A percentile compares a stretch with the other conserved stretches of the same genome.
phyloP scores from a whole-genome alignment of 2,329 filamentous ascomycete species.

The Cadophora sp. region DNA sequence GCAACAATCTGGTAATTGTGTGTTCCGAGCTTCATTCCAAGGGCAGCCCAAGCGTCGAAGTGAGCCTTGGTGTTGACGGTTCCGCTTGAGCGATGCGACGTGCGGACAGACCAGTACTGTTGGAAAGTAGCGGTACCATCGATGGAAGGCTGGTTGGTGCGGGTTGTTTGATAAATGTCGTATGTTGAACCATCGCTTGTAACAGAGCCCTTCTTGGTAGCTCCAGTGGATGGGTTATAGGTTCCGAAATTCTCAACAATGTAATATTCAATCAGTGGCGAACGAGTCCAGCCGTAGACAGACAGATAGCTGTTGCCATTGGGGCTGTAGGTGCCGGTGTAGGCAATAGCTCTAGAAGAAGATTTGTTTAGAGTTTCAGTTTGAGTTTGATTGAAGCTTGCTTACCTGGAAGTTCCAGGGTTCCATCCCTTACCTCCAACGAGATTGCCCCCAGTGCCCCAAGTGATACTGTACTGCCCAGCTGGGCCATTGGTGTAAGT shows the following conservation, averaged over 20 bases:
- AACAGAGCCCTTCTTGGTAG: constrained; percentile 57
- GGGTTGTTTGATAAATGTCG: constrained; percentile 50
- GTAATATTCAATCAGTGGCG: constrained; percentile 50
- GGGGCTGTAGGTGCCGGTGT: constrained; percentile 50
- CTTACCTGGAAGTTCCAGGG: constrained; percentile 43
- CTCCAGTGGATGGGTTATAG: constrained; percentile 53
- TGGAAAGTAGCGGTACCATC: constrained; percentile 57
- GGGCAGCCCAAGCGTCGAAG: constrained; percentile 58
- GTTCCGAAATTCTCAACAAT: constrained; percentile 57
- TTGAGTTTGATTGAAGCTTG: not conserved
- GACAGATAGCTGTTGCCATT: constrained; percentile 57
- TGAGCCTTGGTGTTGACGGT: constrained; percentile 57
- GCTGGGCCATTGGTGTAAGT: constrained; percentile 59
- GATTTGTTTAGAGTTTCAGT: not conserved
- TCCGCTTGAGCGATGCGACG: constrained; percentile 56
- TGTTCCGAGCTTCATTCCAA: constrained; percentile 56
- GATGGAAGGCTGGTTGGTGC: constrained; percentile 51
- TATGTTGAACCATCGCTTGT: constrained; percentile 59
- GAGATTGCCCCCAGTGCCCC: constrained; percentile 55
- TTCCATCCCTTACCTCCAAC: constrained; percentile 59
- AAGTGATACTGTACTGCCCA: constrained; percentile 57
- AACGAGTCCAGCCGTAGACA: constrained; percentile 60
- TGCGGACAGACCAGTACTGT: constrained; percentile 61
- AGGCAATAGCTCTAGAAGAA: constrained; percentile 49
- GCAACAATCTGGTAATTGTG: constrained; percentile 27